Conservation (phyloP, 169 alveolate species). For the Plasmodium vivax region DNA sequence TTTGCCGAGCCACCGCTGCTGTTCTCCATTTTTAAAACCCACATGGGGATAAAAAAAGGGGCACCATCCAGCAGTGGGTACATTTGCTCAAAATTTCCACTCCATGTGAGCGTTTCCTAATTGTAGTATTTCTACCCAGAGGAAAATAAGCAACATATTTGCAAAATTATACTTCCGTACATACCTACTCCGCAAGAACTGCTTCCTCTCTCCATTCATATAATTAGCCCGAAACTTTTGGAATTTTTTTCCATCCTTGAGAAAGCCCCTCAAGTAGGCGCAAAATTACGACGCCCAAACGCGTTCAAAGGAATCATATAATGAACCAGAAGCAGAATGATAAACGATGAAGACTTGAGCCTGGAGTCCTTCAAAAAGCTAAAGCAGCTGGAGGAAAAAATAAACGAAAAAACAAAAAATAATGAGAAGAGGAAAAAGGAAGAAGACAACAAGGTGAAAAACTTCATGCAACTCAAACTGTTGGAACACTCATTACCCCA, state of each 20-base stretch:
- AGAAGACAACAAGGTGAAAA: slow-evolving; percentile 27
- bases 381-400: slow-evolving; percentile 62
- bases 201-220: neutral
- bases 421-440: slow-evolving; percentile 13
- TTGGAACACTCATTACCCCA: slow-evolving; percentile 55
- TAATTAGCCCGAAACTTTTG: neutral
- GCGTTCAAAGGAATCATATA: neutral
- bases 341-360: slow-evolving; percentile 57
- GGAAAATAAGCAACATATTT: neutral
- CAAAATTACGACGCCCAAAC: neutral
- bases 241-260: neutral
- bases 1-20: neutral
- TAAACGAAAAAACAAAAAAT: slow-evolving; percentile 36
- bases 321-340: slow-evolving; percentile 27
- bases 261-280: neutral
- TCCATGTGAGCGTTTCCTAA: neutral
- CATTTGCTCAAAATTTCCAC: neutral
- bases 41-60: neutral
- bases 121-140: neutral
- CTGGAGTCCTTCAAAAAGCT: slow-evolving; percentile 47
- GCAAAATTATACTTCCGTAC: neutral
- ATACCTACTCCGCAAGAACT: neutral
- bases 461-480: slow-evolving; percentile 37
- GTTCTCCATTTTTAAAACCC: neutral
- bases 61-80: neutral